Percentiles rank a stretch among this genome's conserved stretches.
Conservation (phyloP, 2,329 filamentous ascomycete species). For the Drechslerella coelobrocha region DNA sequence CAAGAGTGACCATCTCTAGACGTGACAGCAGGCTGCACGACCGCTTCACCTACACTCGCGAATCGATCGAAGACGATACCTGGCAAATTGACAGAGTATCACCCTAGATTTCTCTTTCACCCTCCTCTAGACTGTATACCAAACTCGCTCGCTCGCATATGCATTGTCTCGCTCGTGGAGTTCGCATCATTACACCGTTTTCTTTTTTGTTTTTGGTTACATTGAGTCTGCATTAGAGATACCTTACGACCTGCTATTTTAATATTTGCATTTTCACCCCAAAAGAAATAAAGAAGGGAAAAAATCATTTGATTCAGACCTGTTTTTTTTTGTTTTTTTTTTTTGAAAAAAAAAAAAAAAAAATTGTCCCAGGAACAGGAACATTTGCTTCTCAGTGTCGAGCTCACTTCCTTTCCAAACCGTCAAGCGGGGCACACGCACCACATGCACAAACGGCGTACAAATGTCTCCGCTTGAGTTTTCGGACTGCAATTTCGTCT, state of each 20-base stretch:
- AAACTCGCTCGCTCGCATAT: constrained; percentile 31
- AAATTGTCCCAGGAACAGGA: constrained; percentile 18
- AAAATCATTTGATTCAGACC: constrained; percentile 1
- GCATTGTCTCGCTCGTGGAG: constrained; percentile 41
- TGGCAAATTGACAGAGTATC: constrained; percentile 78
- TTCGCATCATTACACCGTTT: constrained; percentile 45
- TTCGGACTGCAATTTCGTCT: constrained; percentile 13
- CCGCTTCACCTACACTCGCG: constrained; percentile 81
- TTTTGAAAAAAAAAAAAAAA: constrained; percentile 37
- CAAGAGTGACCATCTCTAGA: constrained; percentile 68
- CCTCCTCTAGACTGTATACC: constrained; percentile 41
- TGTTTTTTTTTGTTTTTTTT: constrained; percentile 14
- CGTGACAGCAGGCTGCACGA: constrained; percentile 89
- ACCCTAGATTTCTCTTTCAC: constrained; percentile 62
- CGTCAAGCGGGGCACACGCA: not conserved
- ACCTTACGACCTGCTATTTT: constrained; percentile 48
- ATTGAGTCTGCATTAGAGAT: constrained; percentile 50
- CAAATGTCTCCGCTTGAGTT: constrained; percentile 19
- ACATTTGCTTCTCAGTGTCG: constrained; percentile 30
- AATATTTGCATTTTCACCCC: constrained; percentile 42
- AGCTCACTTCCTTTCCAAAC: not conserved
- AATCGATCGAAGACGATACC: constrained; percentile 61
- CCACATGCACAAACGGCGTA: constrained; percentile 14
- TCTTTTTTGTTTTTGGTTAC: constrained; percentile 34
- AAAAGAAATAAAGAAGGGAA: constrained; percentile 32